Evolutionary conservation across 495 filamentous ascomycete species (phyloP).

Genomic region (Neurospora terricola): DNA sequence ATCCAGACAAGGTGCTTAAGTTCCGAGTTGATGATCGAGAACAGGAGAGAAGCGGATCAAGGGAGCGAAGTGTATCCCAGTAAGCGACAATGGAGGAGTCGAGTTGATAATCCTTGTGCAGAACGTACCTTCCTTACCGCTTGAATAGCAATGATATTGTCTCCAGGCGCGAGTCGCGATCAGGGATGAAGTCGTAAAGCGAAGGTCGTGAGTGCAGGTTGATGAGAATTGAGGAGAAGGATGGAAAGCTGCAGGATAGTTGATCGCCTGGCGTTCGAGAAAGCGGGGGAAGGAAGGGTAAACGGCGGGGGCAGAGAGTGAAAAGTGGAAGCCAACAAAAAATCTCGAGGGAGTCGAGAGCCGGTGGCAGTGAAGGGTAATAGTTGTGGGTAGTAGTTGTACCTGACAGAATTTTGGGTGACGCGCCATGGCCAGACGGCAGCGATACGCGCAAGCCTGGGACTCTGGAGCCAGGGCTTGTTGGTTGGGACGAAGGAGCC

Average conservation of each 20-base stretch:
- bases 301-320: background rate
- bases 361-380: background rate
- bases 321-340: background rate
- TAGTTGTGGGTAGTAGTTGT: background rate
- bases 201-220: background rate
- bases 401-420: background rate
- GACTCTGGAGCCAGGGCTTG: background rate
- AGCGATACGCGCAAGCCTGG: background rate
- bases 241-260: background rate
- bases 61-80: background rate
- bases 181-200: background rate
- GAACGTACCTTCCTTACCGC: background rate
- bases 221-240: background rate
- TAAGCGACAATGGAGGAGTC: background rate
- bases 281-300: background rate
- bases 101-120: background rate
- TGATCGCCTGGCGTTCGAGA: background rate
- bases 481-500: background rate
- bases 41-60: background rate
- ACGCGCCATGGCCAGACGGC: background rate
- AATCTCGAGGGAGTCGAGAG: background rate
- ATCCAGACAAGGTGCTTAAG: background rate
- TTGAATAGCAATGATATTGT: background rate
- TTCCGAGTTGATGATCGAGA: background rate
- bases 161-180: background rate